Evolutionary conservation across 2,329 filamentous ascomycete species (phyloP), one percentile per base, ranked within the genome.

Genomic region (Mycosphaerella sp.): DNA sequence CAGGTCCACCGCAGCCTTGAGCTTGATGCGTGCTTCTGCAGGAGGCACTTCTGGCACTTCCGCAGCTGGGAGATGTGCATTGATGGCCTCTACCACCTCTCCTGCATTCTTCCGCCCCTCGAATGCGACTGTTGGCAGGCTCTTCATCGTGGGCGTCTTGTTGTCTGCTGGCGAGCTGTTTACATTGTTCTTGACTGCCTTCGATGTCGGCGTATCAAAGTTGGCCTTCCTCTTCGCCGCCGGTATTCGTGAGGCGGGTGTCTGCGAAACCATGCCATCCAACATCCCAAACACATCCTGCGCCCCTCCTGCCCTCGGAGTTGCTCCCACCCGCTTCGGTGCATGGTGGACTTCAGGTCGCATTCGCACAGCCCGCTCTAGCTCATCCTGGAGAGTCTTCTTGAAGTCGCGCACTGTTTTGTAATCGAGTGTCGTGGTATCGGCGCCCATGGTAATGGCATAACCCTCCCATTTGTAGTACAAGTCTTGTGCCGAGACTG

Each of bases 401-500:
- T 95, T 95, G 67, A 98, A 86, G 49, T 82, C 81, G 39, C 85
- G 80, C 41, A 87, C 80, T 0, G 80, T 85, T 34, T 85, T 80
- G 37, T 94, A 75, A 42, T 85, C 81, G 55, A 87, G 72, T 53
- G 78, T 83, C 55, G 84, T 83, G 51, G 89, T 86, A 50, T 94
- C 88, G 42, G 81, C 74, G 18, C 90, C 88, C 84, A 97, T 89
- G 71, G 91, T 95, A 67, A 98, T 85, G 70, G 87, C 90, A 76
- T 96, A 97, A 0, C 89, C 91, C 70, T 98, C 93, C 93, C 93
- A 98, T 77, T 97, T 97, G 81, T 89, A 96, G 71, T 89, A 96
- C 21, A 97, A 77, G 67, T 97, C 93, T 68, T 97, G 84, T 30
- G 84, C 78, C 13, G 83, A 81, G 54, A 97, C 79, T 42, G 82